These are phyloP conservation scores for Citrus sp. DNA, from an alignment of 345 rosid species.

Conservation along the genomic window DNA sequence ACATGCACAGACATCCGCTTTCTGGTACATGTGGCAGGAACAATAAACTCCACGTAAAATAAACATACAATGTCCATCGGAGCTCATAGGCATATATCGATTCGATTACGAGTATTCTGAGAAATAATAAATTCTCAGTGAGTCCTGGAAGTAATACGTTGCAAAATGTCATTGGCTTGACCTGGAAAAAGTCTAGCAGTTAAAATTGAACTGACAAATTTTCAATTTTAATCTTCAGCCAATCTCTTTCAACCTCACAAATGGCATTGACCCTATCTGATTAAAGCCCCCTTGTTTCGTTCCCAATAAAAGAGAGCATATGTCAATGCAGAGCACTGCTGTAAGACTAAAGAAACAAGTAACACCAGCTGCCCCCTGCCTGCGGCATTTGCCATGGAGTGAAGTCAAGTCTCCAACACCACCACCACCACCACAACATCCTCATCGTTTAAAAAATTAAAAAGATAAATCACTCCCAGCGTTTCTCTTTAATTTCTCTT, in stretches of 20 bases:
- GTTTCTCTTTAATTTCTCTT: conserved; percentile 5
- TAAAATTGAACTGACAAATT: not conserved
- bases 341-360: not conserved
- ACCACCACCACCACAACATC: not conserved
- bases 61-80: too few relatives aligned
- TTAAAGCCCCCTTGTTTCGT: conserved; percentile 1
- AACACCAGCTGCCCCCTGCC: conserved; percentile 1
- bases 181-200: not conserved
- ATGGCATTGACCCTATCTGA: conserved; percentile 12
- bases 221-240: not conserved
- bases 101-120: not conserved
- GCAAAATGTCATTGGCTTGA: not conserved
- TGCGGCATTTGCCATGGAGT: conserved; percentile 14
- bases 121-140: not conserved
- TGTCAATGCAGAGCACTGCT: conserved; percentile 17
- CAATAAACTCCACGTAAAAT: not conserved
- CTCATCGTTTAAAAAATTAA: not conserved
- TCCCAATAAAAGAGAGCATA: conserved; percentile 19
- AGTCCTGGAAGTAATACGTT: not conserved
- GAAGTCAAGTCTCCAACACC: conserved; percentile 15
- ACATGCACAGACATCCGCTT: not conserved
- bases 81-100: not conserved
- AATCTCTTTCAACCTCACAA: not conserved
- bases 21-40: not conserved
- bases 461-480: not conserved